These are phyloP conservation scores for Fusarium sulawesiense DNA, from an alignment of 2,329 filamentous ascomycete species.

Conservation along the genomic window DNA sequence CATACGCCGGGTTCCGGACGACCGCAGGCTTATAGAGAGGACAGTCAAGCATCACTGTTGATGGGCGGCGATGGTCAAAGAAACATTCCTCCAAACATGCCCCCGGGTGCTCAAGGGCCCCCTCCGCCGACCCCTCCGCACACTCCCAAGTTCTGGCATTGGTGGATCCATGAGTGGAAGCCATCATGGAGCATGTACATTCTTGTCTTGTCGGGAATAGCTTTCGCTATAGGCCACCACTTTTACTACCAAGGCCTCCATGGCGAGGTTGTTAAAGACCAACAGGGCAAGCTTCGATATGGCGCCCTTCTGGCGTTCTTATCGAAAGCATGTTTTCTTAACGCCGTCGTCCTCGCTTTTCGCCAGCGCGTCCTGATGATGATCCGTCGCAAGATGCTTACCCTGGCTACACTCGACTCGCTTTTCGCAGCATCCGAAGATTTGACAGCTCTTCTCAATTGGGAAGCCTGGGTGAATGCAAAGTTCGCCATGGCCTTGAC, in stretches of 20 bases:
- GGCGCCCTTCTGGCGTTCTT: constrained; percentile 41
- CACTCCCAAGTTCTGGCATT: constrained; percentile 4
- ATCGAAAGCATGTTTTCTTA: constrained; percentile 44
- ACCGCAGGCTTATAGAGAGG: constrained; percentile 29
- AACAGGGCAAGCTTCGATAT: constrained; percentile 40
- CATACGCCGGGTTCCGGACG: constrained; percentile 13
- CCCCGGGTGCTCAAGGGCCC: neutral
- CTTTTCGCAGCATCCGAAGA: constrained; percentile 44
- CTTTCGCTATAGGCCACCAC: constrained; percentile 43
- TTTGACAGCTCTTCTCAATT: constrained; percentile 41
- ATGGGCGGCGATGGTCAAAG: neutral
- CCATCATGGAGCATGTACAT: constrained; percentile 44
- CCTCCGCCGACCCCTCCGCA: neutral
- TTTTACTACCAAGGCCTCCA: constrained; percentile 40
- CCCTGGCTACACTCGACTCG: constrained; percentile 43
- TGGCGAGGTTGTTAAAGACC: constrained; percentile 30
- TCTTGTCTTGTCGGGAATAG: constrained; percentile 37
- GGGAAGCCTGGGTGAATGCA: constrained; percentile 41
- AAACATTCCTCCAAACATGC: constrained; percentile 11
- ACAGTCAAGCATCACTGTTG: constrained; percentile 36
- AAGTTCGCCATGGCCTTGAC: constrained; percentile 44
- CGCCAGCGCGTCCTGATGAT: constrained; percentile 45
- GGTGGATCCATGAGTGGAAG: constrained; percentile 39
- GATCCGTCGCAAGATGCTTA: constrained; percentile 45
- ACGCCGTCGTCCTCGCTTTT: constrained; percentile 42